Evolutionary conservation across 106 monocot genomes (phyloP), one percentile per base, ranked within the genome.

Genomic region (Apostasia shenzhenica): DNA sequence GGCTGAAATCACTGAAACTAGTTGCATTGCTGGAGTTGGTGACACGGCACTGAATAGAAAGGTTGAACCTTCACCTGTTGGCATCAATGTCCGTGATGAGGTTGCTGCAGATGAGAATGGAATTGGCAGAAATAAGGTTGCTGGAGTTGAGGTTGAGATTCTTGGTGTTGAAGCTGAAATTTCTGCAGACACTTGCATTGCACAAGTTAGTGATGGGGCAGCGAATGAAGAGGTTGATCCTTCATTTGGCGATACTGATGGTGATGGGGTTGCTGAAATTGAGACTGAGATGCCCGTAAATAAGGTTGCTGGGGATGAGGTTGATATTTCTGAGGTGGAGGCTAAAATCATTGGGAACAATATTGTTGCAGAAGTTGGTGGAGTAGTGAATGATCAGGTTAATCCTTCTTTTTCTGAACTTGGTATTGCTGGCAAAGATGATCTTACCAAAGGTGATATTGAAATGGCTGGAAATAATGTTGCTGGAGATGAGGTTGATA

Each of bases 241-340:
- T 5, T 46, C 41, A 12, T 4, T 26, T 65, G 14, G 26, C 37
- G 48, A 5, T 6, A 12, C 8, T 65, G 65, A 14, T 37, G 8
- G 65, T n/a, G 65, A 48, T 12, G 65, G 37, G 65, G 48, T 49
- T 65, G 26, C 65, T 48, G 37, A 48, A 48, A 7, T 26, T 37
- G 48, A 65, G 65, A 48, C 48, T 65, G 65, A 13, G 48, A 65
- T 65, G 65, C 1, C 65, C 37, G 65, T 46, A 48, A 48, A 38
- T 48, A 14, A 5, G 48, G 48, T 65, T 47, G 46, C 65, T 65
- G 46, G 43, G 26, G 46, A 47, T 7, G 65, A 14, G 37, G 26
- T 48, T 65, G 48, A 48, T 5, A 43, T 43, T 49, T 13, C 65
- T 38, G 65, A 26, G 26, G 26, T 26, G 26, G 26, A 26, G 26